Conservation (phyloP, 371 early-diverging fungal species). For the Syncephalastrum contaminatum region DNA sequence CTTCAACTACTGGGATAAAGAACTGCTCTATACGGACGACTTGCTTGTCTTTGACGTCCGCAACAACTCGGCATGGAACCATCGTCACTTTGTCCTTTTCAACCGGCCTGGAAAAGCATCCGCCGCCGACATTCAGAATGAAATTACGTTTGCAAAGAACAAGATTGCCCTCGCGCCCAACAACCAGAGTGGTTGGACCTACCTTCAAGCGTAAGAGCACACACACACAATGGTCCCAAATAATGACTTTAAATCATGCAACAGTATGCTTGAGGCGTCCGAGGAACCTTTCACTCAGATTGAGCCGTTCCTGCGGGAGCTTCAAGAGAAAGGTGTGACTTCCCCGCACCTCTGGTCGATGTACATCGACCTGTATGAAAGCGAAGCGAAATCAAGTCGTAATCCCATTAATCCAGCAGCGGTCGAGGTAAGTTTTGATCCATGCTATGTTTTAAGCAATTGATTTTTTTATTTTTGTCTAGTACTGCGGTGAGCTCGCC, state of each 20-base stretch:
- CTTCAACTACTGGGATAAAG: slow-evolving; percentile 80
- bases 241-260: no score
- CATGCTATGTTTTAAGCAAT: background rate
- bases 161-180: slow-evolving; percentile 79
- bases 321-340: slow-evolving; percentile 30
- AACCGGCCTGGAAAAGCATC: slow-evolving; percentile 39
- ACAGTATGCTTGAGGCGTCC: slow-evolving; percentile 49
- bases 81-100: slow-evolving; percentile 80
- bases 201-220: slow-evolving; percentile 70
- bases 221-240: no score
- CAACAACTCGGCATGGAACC: slow-evolving; percentile 98
- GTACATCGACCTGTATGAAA: slow-evolving; percentile 69
- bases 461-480: background rate
- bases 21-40: slow-evolving; percentile 69
- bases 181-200: slow-evolving; percentile 92
- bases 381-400: slow-evolving; percentile 40
- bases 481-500: slow-evolving; percentile 61
- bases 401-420: slow-evolving; percentile 36
- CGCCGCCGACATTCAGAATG: slow-evolving; percentile 47
- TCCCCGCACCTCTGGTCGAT: slow-evolving; percentile 65
- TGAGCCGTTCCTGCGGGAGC: slow-evolving; percentile 48
- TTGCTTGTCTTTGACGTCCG: slow-evolving; percentile 81
- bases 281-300: slow-evolving; percentile 33
- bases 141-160: slow-evolving; percentile 69
- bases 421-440: slow-evolving; percentile 29